Percentiles rank a stretch among this genome's conserved stretches.
These are phyloP conservation scores for Komagataella pseudopastoris DNA, from an alignment of 805 yeast genomes.

Conservation along the genomic window DNA sequence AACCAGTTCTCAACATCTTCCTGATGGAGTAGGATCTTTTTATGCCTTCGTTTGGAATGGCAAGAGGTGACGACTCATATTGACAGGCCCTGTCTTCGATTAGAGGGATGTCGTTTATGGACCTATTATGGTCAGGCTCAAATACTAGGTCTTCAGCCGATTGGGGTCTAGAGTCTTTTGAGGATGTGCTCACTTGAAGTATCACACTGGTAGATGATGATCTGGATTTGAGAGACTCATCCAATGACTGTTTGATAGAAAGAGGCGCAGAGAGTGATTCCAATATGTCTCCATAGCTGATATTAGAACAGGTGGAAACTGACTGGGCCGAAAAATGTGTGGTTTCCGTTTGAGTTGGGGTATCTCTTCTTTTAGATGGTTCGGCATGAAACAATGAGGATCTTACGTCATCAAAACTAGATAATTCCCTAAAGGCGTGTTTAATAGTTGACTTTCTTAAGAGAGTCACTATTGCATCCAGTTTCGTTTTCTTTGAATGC, in stretches of 20 bases:
- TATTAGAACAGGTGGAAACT: not conserved
- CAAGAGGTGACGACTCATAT: not conserved
- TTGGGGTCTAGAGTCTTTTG: not conserved
- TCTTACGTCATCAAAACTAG: not conserved
- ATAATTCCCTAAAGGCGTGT: not conserved
- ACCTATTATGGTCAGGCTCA: not conserved
- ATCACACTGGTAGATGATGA: not conserved
- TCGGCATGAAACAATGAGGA: not conserved
- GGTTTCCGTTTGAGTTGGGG: not conserved
- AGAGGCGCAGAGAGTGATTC: not conserved
- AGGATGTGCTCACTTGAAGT: not conserved
- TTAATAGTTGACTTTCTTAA: not conserved
- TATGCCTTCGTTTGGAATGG: not conserved
- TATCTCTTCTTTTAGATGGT: not conserved
- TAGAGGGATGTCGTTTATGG: not conserved
- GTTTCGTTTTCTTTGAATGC: not conserved
- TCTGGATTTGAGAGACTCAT: not conserved
- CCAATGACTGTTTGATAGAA: not conserved
- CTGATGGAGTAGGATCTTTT: not conserved
- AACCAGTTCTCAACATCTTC: not conserved
- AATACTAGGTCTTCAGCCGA: not conserved
- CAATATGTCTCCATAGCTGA: not conserved
- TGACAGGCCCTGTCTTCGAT: not conserved
- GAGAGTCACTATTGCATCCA: not conserved
- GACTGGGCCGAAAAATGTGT: not conserved